These are phyloP conservation scores for Paramecium bursaria DNA, from an alignment of 73 alveolate species.

Conservation along the genomic window DNA sequence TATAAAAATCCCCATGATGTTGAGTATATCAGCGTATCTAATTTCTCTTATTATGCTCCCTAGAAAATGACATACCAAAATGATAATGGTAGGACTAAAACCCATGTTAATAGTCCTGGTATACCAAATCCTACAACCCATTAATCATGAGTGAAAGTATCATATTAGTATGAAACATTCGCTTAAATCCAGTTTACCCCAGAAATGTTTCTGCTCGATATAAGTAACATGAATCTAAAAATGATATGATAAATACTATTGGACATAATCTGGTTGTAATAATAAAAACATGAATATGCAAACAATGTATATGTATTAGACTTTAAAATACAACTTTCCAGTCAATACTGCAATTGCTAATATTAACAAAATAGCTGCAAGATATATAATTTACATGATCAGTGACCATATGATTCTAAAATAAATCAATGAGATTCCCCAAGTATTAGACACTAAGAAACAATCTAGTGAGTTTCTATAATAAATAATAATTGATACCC, in stretches of 20 bases:
- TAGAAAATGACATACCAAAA: constrained; percentile 1
- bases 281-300: constrained; percentile 3
- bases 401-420: constrained; percentile 51
- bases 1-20: constrained; percentile 45
- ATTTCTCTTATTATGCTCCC: constrained; percentile 18
- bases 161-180: constrained; percentile 38
- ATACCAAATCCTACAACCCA: constrained; percentile 57
- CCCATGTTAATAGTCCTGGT: constrained; percentile 21
- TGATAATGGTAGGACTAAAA: not conserved
- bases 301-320: constrained; percentile 14
- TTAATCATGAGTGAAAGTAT: constrained; percentile 55
- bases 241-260: too few species aligned
- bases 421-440: constrained; percentile 46
- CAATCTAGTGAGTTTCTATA: constrained; percentile 52
- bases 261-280: constrained; percentile 27
- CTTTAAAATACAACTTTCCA: not conserved
- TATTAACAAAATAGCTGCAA: not conserved
- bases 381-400: constrained; percentile 11
- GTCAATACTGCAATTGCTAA: not conserved
- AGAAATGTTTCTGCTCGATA: constrained; percentile 32
- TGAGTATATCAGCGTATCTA: constrained; percentile 2
- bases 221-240: constrained; percentile 27
- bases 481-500: too few species aligned
- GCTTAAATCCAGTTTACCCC: constrained; percentile 1
- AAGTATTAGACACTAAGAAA: not conserved